Conservation (phyloP, 768 basidiomycete genomes). For the Strobilomyces confusus region DNA sequence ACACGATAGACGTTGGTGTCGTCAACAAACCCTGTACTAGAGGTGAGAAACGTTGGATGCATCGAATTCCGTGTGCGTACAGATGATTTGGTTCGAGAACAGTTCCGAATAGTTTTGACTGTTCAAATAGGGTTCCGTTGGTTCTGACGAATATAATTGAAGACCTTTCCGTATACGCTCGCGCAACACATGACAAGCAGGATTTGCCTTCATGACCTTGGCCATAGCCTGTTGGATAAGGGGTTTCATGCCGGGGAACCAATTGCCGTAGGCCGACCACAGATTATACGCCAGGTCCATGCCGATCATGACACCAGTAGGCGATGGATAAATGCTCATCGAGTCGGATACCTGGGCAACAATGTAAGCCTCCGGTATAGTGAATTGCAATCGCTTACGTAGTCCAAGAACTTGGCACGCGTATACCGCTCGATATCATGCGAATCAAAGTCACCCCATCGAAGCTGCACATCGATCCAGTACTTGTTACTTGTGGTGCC, state of each 20-base stretch:
- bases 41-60: slow-evolving; percentile 4
- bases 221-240: slow-evolving; percentile 98
- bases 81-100: slow-evolving; percentile 98
- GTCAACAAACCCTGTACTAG: slow-evolving; percentile 87
- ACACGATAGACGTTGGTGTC: slow-evolving; percentile 99
- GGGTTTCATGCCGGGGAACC: slow-evolving; percentile 99
- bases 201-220: slow-evolving; percentile 99
- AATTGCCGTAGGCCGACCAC: slow-evolving; percentile 98
- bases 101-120: slow-evolving; percentile 96
- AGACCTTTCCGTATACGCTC: slow-evolving; percentile 99
- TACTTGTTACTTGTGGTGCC: slow-evolving; percentile 99
- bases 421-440: slow-evolving; percentile 99
- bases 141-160: slow-evolving; percentile 97
- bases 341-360: slow-evolving; percentile 75
- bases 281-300: slow-evolving; percentile 98
- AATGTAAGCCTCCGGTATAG: background rate
- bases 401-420: slow-evolving; percentile 98
- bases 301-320: slow-evolving; percentile 97
- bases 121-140: slow-evolving; percentile 98
- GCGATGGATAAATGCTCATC: slow-evolving; percentile 99
- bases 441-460: slow-evolving; percentile 98
- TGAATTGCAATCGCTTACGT: slow-evolving; percentile 45
- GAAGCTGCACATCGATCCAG: slow-evolving; percentile 94
- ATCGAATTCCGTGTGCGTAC: slow-evolving; percentile 35
- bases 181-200: slow-evolving; percentile 93